Percentiles rank a stretch among this genome's conserved stretches.
Evolutionary conservation across 2,329 filamentous ascomycete species (phyloP).

Genomic region (Arachnopeziza araneosa): DNA sequence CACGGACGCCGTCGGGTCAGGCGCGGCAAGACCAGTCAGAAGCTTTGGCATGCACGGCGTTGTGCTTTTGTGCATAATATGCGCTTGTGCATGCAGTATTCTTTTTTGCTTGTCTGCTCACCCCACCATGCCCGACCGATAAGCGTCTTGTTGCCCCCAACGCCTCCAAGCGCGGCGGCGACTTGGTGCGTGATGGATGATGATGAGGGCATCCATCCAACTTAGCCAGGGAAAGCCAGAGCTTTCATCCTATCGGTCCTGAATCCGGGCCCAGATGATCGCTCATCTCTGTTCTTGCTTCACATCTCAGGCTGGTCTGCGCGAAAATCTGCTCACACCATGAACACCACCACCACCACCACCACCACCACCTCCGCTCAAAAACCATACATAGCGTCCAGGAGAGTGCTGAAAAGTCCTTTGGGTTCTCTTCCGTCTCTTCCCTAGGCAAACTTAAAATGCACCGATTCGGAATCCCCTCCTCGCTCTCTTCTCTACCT

Average conservation of each 20-base stretch:
- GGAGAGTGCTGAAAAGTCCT: too few relatives aligned
- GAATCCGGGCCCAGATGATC: background rate
- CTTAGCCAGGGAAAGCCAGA: background rate
- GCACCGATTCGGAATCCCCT: background rate
- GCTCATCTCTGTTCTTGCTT: background rate
- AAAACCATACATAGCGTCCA: too few relatives aligned
- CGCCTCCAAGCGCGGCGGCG: background rate
- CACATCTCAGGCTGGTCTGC: background rate
- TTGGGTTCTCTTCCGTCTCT: too few relatives aligned
- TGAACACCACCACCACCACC: too few relatives aligned
- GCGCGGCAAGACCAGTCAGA: background rate
- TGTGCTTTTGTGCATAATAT: slow-evolving; percentile 5
- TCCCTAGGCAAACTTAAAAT: background rate
- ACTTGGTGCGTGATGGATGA: too few relatives aligned
- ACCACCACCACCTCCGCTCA: too few relatives aligned
- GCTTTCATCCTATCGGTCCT: background rate
- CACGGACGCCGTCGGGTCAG: background rate
- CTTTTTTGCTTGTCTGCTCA: background rate
- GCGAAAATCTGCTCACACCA: background rate
- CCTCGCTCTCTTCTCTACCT: background rate
- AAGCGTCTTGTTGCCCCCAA: background rate
- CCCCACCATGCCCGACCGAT: slow-evolving; percentile 2
- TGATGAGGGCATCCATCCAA: too few relatives aligned
- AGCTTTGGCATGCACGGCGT: slow-evolving; percentile 6
- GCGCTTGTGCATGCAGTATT: slow-evolving; percentile 10